Percentiles rank a stretch among this genome's conserved stretches.
Conservation (phyloP, 2,329 filamentous ascomycete genomes). For the Neonectria sp. region DNA sequence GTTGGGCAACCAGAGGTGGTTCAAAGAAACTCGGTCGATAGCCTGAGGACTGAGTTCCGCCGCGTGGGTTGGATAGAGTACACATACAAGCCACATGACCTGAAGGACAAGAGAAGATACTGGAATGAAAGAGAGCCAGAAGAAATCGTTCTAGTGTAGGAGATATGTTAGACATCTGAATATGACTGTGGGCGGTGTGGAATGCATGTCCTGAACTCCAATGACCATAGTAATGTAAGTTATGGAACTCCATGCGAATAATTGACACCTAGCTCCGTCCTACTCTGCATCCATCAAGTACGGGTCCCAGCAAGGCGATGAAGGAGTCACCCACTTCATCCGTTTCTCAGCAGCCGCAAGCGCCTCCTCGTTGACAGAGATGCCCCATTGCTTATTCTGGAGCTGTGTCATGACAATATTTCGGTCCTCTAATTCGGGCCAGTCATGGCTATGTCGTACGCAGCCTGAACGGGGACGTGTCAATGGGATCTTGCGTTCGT, state of each 20-base stretch:
- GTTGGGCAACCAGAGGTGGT: background rate
- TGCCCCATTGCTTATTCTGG: background rate
- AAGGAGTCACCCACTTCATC: constrained; percentile 8
- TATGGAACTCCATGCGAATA: background rate
- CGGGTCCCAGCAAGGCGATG: background rate
- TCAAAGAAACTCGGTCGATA: background rate
- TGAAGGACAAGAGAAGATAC: background rate
- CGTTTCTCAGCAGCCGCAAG: background rate
- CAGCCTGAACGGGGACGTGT: constrained; percentile 66
- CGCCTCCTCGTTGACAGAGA: constrained; percentile 8
- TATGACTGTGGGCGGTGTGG: no score
- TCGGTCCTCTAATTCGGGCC: constrained; percentile 70
- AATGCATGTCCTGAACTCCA: background rate
- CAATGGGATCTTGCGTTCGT: constrained; percentile 76
- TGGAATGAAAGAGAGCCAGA: background rate
- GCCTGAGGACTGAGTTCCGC: constrained; percentile 2
- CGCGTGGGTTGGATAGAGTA: constrained; percentile 12
- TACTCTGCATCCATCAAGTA: background rate
- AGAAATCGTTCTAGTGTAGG: background rate
- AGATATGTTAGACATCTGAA: background rate
- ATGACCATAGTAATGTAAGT: background rate
- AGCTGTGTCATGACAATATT: constrained; percentile 57
- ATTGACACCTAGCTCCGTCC: background rate
- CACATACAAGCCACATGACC: background rate
- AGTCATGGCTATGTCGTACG: background rate